Evolutionary conservation across 2,329 filamentous ascomycete genomes (phyloP).

Genomic region (Fusarium sp.): DNA sequence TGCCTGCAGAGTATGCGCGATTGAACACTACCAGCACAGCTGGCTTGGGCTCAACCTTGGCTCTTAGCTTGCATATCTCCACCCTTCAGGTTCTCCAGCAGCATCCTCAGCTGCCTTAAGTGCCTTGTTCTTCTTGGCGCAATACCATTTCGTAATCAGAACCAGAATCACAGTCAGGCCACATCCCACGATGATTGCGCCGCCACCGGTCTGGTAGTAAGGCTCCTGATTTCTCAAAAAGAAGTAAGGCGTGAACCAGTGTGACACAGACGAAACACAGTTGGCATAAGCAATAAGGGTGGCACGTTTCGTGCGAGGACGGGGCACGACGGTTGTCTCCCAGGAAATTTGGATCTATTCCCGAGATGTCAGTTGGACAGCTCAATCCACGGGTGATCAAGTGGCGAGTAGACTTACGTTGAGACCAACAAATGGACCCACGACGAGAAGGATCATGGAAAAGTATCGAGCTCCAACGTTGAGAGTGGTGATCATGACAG

Average conservation of each 20-base stretch:
- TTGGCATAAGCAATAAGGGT: slow-evolving; percentile 61
- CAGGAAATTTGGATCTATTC: slow-evolving; percentile 54
- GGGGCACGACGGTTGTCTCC: slow-evolving; percentile 60
- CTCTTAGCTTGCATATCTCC: slow-evolving; percentile 29
- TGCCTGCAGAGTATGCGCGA: neutral
- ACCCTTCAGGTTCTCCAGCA: slow-evolving; percentile 28
- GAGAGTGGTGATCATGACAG: slow-evolving; percentile 60
- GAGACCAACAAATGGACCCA: slow-evolving; percentile 57
- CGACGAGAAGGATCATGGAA: slow-evolving; percentile 58
- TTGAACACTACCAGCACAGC: neutral
- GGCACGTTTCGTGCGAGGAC: slow-evolving; percentile 58
- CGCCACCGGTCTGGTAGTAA: slow-evolving; percentile 51
- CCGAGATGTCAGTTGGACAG: accelerated
- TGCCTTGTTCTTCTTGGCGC: slow-evolving; percentile 45
- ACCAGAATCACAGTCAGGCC: slow-evolving; percentile 39
- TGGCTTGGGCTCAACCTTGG: neutral
- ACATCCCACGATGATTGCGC: slow-evolving; percentile 48
- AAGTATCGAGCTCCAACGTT: slow-evolving; percentile 61
- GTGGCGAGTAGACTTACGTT: slow-evolving; percentile 44
- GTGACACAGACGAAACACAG: slow-evolving; percentile 56
- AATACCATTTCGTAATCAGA: slow-evolving; percentile 43
- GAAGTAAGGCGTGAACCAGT: slow-evolving; percentile 62
- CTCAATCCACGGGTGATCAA: accelerated
- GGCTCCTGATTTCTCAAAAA: slow-evolving; percentile 51
- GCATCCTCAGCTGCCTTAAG: slow-evolving; percentile 40